Conservation (phyloP, 305 asterid species). For the Fraxinus dipetala region DNA sequence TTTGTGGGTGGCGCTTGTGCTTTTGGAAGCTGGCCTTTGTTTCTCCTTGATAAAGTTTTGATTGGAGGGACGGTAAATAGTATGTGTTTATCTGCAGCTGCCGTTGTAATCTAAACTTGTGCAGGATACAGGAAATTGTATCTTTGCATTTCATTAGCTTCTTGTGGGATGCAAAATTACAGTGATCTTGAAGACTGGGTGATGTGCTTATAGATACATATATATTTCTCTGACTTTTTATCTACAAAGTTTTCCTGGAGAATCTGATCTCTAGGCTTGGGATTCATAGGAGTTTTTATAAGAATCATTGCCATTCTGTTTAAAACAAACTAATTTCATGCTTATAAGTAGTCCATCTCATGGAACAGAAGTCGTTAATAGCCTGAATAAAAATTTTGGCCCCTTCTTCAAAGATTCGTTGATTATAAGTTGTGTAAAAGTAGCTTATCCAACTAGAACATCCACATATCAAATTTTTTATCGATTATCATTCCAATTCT, state of each 20-base stretch:
- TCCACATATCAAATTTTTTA: no score
- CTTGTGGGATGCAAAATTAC: neutral
- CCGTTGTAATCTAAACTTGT: neutral
- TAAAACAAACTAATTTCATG: neutral
- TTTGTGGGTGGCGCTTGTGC: neutral
- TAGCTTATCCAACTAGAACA: no score
- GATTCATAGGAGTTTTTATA: neutral
- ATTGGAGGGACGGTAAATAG: neutral
- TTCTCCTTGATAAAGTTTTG: neutral
- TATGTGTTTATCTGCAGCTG: neutral
- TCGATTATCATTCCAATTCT: neutral
- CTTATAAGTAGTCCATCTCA: neutral
- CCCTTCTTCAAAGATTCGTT: neutral
- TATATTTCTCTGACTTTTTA: neutral
- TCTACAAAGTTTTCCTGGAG: neutral
- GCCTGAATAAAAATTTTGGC: neutral
- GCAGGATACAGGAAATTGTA: neutral
- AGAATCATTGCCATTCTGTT: neutral
- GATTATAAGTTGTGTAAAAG: neutral
- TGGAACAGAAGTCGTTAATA: neutral
- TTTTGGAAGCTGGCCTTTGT: neutral
- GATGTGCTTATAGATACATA: neutral
- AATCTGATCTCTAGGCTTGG: neutral
- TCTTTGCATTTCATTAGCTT: neutral
- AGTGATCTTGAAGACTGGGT: neutral